A percentile compares a stretch with the other conserved stretches of the same genome.
Conservation (phyloP, 2,329 filamentous ascomycete genomes). For the Alternaria tenuissima region DNA sequence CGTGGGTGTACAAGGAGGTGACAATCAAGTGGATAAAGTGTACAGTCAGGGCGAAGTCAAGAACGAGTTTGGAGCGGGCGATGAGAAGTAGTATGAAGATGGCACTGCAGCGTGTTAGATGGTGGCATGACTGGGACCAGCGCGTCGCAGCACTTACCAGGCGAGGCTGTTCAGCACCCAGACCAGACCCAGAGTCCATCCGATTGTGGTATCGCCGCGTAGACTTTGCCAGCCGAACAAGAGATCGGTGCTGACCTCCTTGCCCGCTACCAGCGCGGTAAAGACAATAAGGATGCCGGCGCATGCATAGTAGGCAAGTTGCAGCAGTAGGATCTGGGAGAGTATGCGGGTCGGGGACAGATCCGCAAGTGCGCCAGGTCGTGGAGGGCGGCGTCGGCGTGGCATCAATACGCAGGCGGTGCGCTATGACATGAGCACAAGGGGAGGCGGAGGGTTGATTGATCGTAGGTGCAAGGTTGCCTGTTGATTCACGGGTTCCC, state of each 20-base stretch:
- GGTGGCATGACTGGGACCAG: neutral
- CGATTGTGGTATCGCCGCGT: conserved; percentile 72
- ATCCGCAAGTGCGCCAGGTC: conserved; percentile 71
- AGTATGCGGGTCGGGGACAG: conserved; percentile 73
- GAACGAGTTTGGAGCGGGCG: conserved; percentile 89
- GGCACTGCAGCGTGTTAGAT: conserved; percentile 63
- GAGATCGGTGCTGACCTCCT: conserved; percentile 65
- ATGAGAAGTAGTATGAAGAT: conserved; percentile 85
- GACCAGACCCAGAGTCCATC: conserved; percentile 73
- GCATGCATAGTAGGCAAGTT: conserved; percentile 69
- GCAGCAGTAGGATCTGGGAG: conserved; percentile 70
- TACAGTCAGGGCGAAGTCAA: conserved; percentile 91
- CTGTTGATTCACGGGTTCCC: conserved; percentile 20
- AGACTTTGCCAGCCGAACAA: conserved; percentile 70
- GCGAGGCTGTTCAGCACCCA: conserved; percentile 73
- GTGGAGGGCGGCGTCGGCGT: conserved; percentile 67
- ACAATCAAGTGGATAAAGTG: conserved; percentile 83
- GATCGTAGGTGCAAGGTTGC: conserved; percentile 23
- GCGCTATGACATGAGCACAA: conserved; percentile 30
- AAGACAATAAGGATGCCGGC: conserved; percentile 71
- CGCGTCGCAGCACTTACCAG: conserved; percentile 58
- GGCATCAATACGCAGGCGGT: conserved; percentile 54
- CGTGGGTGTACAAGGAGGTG: conserved; percentile 79
- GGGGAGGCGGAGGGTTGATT: conserved; percentile 17
- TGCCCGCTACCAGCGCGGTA: conserved; percentile 71